Conservation (phyloP, 1,284 basidiomycete species). For the Irpex lacteus region DNA sequence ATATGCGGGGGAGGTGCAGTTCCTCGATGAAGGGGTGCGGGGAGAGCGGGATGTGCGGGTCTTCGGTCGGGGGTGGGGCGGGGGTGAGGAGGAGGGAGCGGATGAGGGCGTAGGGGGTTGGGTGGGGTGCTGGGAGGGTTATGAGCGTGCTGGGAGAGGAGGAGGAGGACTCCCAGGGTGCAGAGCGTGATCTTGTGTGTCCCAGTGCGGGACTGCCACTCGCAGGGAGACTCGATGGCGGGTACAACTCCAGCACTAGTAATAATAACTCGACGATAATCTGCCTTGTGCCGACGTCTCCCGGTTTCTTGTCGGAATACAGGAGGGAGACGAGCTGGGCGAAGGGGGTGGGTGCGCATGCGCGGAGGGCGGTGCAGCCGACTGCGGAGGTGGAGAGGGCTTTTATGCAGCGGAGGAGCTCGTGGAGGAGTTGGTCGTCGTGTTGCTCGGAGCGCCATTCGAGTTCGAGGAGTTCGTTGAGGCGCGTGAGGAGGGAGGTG, state of each 20-base stretch:
- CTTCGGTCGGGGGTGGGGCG: slow-evolving; percentile 70
- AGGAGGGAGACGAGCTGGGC: slow-evolving; percentile 79
- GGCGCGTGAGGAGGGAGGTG: slow-evolving; percentile 72
- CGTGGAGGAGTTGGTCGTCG: slow-evolving; percentile 92
- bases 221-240: slow-evolving; percentile 58
- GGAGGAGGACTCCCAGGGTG: slow-evolving; percentile 27
- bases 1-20: slow-evolving; percentile 80
- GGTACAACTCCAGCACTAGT: slow-evolving; percentile 83
- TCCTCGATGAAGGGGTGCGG: slow-evolving; percentile 89
- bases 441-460: slow-evolving; percentile 99
- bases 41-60: slow-evolving; percentile 58
- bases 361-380: slow-evolving; percentile 79
- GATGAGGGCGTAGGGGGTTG: slow-evolving; percentile 66
- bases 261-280: slow-evolving; percentile 86
- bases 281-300: slow-evolving; percentile 87
- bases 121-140: slow-evolving; percentile 71
- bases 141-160: too few species aligned
- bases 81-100: slow-evolving; percentile 71
- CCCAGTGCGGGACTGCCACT: slow-evolving; percentile 19
- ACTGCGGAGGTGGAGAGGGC: slow-evolving; percentile 89
- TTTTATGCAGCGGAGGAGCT: slow-evolving; percentile 91
- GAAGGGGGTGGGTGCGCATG: slow-evolving; percentile 84
- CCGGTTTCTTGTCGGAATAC: slow-evolving; percentile 97
- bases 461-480: slow-evolving; percentile 92
- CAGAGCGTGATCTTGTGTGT: slow-evolving; percentile 26